These are phyloP conservation scores for Lactarius sp. DNA, from an alignment of 768 basidiomycete species.

Conservation along the genomic window DNA sequence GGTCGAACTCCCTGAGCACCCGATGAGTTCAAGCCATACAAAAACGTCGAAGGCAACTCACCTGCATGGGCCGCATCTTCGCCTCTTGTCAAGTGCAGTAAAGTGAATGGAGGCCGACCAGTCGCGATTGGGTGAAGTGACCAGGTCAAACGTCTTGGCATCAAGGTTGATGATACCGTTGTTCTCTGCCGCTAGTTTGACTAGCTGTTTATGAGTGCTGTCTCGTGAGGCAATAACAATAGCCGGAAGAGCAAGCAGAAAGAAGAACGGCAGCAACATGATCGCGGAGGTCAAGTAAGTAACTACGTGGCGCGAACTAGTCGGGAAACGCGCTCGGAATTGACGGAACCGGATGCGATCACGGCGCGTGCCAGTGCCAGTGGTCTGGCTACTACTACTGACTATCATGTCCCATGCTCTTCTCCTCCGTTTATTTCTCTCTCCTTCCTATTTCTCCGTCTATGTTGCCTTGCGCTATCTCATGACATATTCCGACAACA, in stretches of 20 bases:
- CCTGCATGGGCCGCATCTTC: slow-evolving; percentile 92
- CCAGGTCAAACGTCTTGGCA: slow-evolving; percentile 66
- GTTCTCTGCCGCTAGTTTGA: slow-evolving; percentile 60
- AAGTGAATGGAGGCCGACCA: slow-evolving; percentile 88
- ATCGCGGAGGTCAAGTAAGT: background rate
- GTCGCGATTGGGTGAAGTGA: slow-evolving; percentile 68
- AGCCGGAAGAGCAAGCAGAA: slow-evolving; percentile 33
- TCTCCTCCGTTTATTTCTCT: slow-evolving; percentile 87
- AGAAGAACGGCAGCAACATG: slow-evolving; percentile 32
- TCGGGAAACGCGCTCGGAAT: background rate
- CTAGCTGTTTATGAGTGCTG: slow-evolving; percentile 50
- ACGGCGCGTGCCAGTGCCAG: background rate
- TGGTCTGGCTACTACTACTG: background rate
- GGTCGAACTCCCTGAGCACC: slow-evolving; percentile 71
- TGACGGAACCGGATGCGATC: background rate
- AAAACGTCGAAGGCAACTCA: slow-evolving; percentile 36
- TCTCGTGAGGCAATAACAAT: slow-evolving; percentile 31
- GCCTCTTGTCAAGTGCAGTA: slow-evolving; percentile 77
- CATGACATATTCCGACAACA: slow-evolving; percentile 74
- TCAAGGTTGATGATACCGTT: slow-evolving; percentile 83
- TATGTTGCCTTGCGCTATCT: slow-evolving; percentile 91
- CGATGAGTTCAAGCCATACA: background rate
- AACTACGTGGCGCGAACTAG: slow-evolving; percentile 15
- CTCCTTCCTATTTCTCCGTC: slow-evolving; percentile 88
- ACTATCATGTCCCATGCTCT: slow-evolving; percentile 63